Evolutionary conservation across 495 filamentous ascomycete genomes (phyloP).

Genomic region (Neurospora cerealis): DNA sequence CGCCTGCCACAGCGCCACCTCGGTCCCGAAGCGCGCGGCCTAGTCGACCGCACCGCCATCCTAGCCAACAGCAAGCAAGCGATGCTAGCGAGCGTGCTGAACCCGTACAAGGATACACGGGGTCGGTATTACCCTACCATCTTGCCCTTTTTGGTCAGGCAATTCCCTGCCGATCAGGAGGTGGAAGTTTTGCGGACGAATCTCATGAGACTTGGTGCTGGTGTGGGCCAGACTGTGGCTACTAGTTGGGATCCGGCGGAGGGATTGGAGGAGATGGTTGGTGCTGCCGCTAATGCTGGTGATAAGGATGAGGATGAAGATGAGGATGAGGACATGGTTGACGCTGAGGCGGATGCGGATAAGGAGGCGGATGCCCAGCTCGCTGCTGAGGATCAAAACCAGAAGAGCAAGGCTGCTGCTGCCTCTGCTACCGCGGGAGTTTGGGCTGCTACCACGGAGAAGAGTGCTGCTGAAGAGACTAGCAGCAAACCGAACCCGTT

Average conservation of each 20-base stretch:
- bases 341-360: constrained; percentile 12
- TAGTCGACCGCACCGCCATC: constrained; percentile 72
- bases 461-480: constrained; percentile 1
- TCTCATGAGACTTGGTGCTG: constrained; percentile 27
- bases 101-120: constrained; percentile 52
- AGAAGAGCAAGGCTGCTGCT: not conserved
- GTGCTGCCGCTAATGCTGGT: not conserved
- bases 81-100: constrained; percentile 70
- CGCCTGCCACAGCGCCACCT: constrained; percentile 52
- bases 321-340: not conserved
- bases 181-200: constrained; percentile 57
- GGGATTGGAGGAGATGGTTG: constrained; percentile 1
- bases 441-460: not conserved
- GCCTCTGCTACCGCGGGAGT: not conserved
- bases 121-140: constrained; percentile 56
- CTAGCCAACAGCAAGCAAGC: constrained; percentile 52
- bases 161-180: constrained; percentile 46
- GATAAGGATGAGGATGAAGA: not conserved
- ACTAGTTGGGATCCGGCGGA: constrained; percentile 18
- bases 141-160: constrained; percentile 60
- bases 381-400: not conserved
- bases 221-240: constrained; percentile 47
- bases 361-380: constrained; percentile 2
- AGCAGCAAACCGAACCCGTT: constrained; percentile 7
- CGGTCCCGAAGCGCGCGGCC: constrained; percentile 50